phyloP scores from a whole-genome alignment of 768 basidiomycete species.

The Leccinellum albellum region DNA sequence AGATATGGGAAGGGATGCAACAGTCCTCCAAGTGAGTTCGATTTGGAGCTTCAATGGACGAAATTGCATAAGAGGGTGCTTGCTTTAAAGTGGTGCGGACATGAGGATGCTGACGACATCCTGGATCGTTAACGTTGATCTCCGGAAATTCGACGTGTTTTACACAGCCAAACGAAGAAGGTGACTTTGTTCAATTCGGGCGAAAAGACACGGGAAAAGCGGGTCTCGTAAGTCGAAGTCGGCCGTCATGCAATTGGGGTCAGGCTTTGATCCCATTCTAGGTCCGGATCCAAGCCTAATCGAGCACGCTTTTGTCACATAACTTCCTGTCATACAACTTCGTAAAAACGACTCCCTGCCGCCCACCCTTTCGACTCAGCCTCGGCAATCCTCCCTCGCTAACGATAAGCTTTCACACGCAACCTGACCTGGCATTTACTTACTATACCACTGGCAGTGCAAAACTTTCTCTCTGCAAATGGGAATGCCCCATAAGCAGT shows the following conservation, averaged over 20 bases:
- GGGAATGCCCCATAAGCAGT: conserved; percentile 7
- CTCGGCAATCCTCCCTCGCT: neutral
- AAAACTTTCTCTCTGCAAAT: conserved; percentile 1
- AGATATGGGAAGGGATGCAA: conserved; percentile 17
- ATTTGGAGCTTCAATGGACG: conserved; percentile 19
- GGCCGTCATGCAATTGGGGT: conserved; percentile 25
- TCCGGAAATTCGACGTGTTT: conserved; percentile 26
- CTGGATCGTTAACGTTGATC: conserved; percentile 29
- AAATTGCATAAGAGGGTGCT: conserved; percentile 23
- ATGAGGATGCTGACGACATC: conserved; percentile 13
- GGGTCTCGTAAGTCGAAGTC: conserved; percentile 36
- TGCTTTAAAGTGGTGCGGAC: conserved; percentile 23
- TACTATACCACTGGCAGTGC: too few relatives aligned
- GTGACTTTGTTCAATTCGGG: conserved; percentile 15
- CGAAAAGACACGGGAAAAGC: conserved; percentile 34
- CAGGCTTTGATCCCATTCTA: conserved; percentile 16
- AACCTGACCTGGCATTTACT: neutral
- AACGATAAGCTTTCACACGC: neutral
- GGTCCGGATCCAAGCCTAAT: conserved; percentile 17
- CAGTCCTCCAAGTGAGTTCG: neutral
- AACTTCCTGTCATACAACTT: neutral
- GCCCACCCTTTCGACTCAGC: neutral
- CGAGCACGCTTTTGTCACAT: neutral
- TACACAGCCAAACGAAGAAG: conserved; percentile 21
- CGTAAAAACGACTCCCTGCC: neutral